These are phyloP conservation scores for Globisporangium viniferum DNA, from an alignment of 352 stramenopile genomes.

Conservation along the genomic window DNA sequence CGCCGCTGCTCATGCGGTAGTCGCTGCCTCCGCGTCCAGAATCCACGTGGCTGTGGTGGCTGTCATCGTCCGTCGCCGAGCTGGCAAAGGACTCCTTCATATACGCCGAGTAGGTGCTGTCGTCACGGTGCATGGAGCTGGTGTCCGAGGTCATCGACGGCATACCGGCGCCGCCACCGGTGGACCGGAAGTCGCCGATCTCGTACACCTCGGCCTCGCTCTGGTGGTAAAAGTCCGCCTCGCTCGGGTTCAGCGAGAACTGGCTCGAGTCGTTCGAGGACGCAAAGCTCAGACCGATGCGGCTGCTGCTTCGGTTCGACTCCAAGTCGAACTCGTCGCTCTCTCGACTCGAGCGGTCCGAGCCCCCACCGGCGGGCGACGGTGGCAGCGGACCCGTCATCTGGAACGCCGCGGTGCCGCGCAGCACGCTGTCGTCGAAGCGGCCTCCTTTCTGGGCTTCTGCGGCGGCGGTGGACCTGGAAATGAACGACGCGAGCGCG, in stretches of 20 bases:
- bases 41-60: conserved; percentile 2
- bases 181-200: conserved; percentile 24
- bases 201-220: conserved; percentile 7
- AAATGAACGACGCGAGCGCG: conserved; percentile 21
- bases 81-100: conserved; percentile 26
- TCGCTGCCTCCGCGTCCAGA: conserved; percentile 3
- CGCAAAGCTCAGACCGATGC: conserved; percentile 13
- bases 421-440: conserved; percentile 18
- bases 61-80: not conserved
- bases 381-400: conserved; percentile 12
- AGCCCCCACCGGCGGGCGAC: not conserved
- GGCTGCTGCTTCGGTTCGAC: conserved; percentile 9
- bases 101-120: conserved; percentile 38
- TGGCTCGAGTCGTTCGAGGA: conserved; percentile 8
- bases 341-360: conserved; percentile 2
- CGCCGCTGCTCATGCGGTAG: conserved; percentile 23
- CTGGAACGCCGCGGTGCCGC: conserved; percentile 14
- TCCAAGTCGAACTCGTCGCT: conserved; percentile 8
- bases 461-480: conserved; percentile 2
- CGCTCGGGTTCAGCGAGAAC: conserved; percentile 1
- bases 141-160: conserved; percentile 9
- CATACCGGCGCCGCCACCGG: conserved; percentile 1
- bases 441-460: conserved; percentile 12
- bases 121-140: conserved; percentile 22
- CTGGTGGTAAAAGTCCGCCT: conserved; percentile 9